Conservation (phyloP, 2,329 filamentous ascomycete species). For the Talaromyces sp. region DNA sequence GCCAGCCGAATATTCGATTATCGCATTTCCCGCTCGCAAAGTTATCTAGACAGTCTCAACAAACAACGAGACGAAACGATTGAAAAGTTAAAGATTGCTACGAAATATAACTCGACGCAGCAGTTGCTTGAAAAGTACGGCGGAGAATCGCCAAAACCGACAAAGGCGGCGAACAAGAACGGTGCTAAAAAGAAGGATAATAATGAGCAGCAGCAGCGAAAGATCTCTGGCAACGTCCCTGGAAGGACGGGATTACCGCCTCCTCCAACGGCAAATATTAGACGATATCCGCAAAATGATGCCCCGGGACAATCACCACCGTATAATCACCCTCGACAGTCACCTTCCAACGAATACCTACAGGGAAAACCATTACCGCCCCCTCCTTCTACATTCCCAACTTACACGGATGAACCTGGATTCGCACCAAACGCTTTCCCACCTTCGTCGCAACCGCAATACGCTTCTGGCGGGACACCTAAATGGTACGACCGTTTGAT, state of each 20-base stretch:
- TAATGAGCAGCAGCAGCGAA: not conserved
- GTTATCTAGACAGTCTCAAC: slow-evolving; percentile 67
- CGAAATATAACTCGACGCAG: slow-evolving; percentile 91
- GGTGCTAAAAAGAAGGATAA: slow-evolving; percentile 15
- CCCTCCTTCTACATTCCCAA: slow-evolving; percentile 14
- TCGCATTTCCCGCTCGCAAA: slow-evolving; percentile 65
- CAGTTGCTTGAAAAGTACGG: slow-evolving; percentile 94
- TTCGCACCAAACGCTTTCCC: slow-evolving; percentile 47
- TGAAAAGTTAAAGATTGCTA: slow-evolving; percentile 88
- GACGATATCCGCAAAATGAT: slow-evolving; percentile 18
- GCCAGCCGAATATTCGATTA: slow-evolving; percentile 73
- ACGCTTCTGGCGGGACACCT: slow-evolving; percentile 34
- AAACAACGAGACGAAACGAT: slow-evolving; percentile 81
- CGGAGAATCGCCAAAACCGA: slow-evolving; percentile 48
- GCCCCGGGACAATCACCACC: not conserved
- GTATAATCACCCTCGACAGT: not conserved
- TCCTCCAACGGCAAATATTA: slow-evolving; percentile 62
- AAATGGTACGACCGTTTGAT: slow-evolving; percentile 95
- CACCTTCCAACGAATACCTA: not conserved
- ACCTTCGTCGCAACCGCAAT: slow-evolving; percentile 26
- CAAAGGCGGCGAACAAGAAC: slow-evolving; percentile 20
- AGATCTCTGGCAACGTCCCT: not conserved
- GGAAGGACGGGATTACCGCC: slow-evolving; percentile 51
- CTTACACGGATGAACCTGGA: slow-evolving; percentile 33
- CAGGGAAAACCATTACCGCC: slow-evolving; percentile 12